phyloP scores from a whole-genome alignment of 1,139 yeast genomes.

The Magnusiomyces fungicola region DNA sequence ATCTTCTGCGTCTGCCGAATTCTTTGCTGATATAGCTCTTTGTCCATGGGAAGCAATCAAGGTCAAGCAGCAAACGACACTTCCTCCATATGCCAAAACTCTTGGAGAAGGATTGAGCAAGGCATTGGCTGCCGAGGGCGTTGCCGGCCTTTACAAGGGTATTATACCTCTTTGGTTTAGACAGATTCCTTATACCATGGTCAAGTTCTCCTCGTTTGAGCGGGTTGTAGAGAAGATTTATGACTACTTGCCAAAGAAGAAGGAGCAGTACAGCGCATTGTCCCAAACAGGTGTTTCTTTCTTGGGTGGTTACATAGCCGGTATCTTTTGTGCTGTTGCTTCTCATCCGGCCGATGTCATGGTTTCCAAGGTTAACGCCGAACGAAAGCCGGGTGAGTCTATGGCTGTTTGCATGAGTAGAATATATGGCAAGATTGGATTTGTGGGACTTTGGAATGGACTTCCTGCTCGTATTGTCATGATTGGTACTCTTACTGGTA shows the following conservation, averaged over 20 bases:
- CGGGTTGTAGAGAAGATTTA: constrained; percentile 68
- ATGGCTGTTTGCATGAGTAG: constrained; percentile 49
- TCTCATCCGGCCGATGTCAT: constrained; percentile 86
- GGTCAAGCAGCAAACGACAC: constrained; percentile 71
- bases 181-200: constrained; percentile 87
- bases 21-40: constrained; percentile 67
- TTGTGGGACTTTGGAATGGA: constrained; percentile 74
- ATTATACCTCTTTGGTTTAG: constrained; percentile 73
- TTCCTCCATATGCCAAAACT: constrained; percentile 53
- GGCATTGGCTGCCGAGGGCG: constrained; percentile 49
- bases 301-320: constrained; percentile 77
- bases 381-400: constrained; percentile 49
- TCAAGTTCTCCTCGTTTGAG: constrained; percentile 75
- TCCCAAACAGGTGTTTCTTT: constrained; percentile 79
- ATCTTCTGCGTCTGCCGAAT: constrained; percentile 78
- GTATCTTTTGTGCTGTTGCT: constrained; percentile 74
- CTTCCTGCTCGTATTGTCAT: constrained; percentile 71
- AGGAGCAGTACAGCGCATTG: constrained; percentile 39
- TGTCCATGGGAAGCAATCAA: constrained; percentile 85
- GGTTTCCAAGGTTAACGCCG: constrained; percentile 71
- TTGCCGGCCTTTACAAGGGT: constrained; percentile 56
- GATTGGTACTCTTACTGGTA: constrained; percentile 82
- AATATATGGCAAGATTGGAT: constrained; percentile 63
- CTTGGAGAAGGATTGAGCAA: constrained; percentile 50
- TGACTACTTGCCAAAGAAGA: constrained; percentile 40